Evolutionary conservation across 495 filamentous ascomycete species (phyloP), one percentile per base, ranked within the genome.

Genomic region (Chaetomium cochliodes): DNA sequence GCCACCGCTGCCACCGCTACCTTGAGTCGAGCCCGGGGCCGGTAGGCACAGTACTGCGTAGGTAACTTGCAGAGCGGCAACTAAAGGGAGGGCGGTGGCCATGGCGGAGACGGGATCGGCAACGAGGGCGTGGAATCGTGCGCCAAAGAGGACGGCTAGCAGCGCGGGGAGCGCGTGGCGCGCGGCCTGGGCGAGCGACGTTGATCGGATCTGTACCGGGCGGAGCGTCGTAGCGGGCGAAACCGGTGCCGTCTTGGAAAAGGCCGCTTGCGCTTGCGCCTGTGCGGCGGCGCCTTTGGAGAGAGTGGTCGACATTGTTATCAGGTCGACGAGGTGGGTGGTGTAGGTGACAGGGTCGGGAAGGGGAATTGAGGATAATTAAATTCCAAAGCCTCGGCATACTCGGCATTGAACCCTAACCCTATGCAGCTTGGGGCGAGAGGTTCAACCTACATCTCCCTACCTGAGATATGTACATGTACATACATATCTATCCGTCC

Each of bases 1-100:
- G 3, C 18, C 46, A 4, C 46, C 8, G 28, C n/a, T n/a, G 16
- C n/a, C 18, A 18, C n/a, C 20, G 44, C 44, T 8, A 13, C n/a
- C n/a, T 15, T 18, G n/a, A 50, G 26, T 5, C 16, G 52, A 76
- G 16, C 85, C 87, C 0, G 82, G 86, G 20, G 84, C 83, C 3
- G 91, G 91, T 15, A 96, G 82, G 75, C 93, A 96, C 25, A 88
- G 64, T 20, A 91, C 72, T 47, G 81, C 86, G 73, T 92, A 97
- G 5, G 69, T 74, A 15, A 85, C 73, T 73, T 98, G 93, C 2
- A 92, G 69, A 2, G 81, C 72, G 2, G 83, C 78, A 16, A 94
- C 78, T 54, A 85, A 76, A 3, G 88, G 83, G n/a, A 94, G 73
- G 30, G 84, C 77, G 39, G 67, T 80, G 2, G 82, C 66, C 60